Conservation (phyloP, 108 stramenopile genomes). For the Chaetoceros tenuissimus region DNA sequence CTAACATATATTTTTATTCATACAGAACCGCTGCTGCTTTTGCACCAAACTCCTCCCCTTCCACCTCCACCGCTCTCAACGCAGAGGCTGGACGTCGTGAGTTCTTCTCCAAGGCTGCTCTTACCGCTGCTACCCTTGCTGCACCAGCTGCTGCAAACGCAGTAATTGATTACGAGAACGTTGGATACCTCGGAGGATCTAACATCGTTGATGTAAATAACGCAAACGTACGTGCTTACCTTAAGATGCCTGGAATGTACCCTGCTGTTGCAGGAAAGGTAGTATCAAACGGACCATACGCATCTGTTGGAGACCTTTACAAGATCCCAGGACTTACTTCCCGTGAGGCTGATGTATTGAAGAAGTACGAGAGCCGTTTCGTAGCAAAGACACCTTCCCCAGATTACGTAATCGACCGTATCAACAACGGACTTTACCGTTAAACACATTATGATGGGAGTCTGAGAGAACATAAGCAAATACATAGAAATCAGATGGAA, state of each 20-base stretch:
- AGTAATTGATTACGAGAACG: slow-evolving; percentile 68
- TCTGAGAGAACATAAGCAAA: too few species aligned
- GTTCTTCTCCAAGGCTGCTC: slow-evolving; percentile 56
- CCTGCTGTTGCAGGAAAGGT: slow-evolving; percentile 93
- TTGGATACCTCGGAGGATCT: slow-evolving; percentile 74
- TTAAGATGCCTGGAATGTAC: slow-evolving; percentile 95
- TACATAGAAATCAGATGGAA: too few species aligned
- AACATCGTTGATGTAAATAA: slow-evolving; percentile 90
- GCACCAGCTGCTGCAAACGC: slow-evolving; percentile 74
- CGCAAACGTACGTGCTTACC: slow-evolving; percentile 96
- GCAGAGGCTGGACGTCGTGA: slow-evolving; percentile 73
- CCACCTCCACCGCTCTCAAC: slow-evolving; percentile 49
- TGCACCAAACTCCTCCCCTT: slow-evolving; percentile 36
- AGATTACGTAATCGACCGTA: slow-evolving; percentile 85
- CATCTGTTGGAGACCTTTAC: slow-evolving; percentile 88
- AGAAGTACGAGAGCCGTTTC: slow-evolving; percentile 95
- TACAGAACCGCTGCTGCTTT: slow-evolving; percentile 75
- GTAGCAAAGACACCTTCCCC: slow-evolving; percentile 61
- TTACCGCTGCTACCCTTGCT: slow-evolving; percentile 51
- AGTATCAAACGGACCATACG: slow-evolving; percentile 93
- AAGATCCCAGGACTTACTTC: slow-evolving; percentile 84
- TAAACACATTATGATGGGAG: too few species aligned
- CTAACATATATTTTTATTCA: slow-evolving; percentile 3
- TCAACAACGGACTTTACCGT: slow-evolving; percentile 98
- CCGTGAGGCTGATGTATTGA: slow-evolving; percentile 89